Conservation (phyloP, 495 filamentous ascomycete genomes). For the Viridothelium virens region DNA sequence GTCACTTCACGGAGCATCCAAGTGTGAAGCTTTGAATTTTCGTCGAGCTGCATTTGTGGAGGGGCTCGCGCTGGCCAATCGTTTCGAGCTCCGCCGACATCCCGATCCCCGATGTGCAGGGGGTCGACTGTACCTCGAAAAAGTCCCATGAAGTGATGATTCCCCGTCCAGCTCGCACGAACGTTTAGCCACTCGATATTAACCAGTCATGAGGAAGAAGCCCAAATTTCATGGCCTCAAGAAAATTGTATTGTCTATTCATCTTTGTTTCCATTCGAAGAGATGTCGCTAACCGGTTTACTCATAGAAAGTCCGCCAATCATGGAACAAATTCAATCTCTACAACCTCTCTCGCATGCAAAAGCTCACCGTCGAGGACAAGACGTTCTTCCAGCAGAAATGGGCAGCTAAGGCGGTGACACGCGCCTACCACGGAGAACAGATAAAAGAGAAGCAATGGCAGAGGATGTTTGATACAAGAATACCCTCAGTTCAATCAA, state of each 20-base stretch:
- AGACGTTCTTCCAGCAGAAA: conserved; percentile 97
- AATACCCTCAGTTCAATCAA: conserved; percentile 71
- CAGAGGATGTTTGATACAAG: conserved; percentile 77
- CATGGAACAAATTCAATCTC: conserved; percentile 96
- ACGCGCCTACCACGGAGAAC: conserved; percentile 88
- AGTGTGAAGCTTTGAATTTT: background rate
- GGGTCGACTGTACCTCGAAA: background rate
- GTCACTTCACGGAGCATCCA: background rate
- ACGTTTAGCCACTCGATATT: background rate
- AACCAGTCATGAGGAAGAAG: background rate
- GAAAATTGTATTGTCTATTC: conserved; percentile 44
- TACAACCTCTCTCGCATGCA: conserved; percentile 64
- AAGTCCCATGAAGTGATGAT: background rate
- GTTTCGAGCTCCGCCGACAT: background rate
- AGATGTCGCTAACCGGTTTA: background rate
- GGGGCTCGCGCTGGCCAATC: background rate
- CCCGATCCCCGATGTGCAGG: background rate
- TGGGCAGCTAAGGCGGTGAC: conserved; percentile 76
- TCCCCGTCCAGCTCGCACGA: background rate
- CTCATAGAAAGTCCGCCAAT: conserved; percentile 78
- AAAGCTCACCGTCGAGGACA: conserved; percentile 26
- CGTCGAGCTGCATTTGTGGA: conserved; percentile 2
- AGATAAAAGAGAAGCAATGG: conserved; percentile 85
- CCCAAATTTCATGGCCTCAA: conserved; percentile 55
- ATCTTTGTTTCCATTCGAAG: conserved; percentile 23